phyloP scores from a whole-genome alignment of 2,329 filamentous ascomycete genomes.

The Talaromyces sp. region DNA sequence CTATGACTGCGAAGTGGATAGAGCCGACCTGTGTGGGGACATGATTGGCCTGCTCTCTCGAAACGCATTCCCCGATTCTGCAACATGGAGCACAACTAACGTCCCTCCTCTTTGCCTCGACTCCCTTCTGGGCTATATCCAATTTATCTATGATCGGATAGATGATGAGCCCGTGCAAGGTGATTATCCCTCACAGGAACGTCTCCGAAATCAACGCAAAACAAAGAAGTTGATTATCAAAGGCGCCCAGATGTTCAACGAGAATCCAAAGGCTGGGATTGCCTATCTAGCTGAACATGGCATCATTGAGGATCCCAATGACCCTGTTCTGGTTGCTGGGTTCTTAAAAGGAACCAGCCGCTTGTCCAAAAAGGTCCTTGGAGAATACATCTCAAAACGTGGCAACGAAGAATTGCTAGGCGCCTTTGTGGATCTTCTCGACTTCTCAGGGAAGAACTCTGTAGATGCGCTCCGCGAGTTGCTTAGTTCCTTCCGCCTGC shows the following conservation, averaged over 20 bases:
- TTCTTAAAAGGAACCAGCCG: conserved; percentile 87
- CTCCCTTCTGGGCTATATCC: conserved; percentile 84
- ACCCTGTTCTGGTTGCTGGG: conserved; percentile 76
- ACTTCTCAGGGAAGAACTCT: conserved; percentile 82
- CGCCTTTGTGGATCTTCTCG: conserved; percentile 82
- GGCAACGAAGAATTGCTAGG: conserved; percentile 82
- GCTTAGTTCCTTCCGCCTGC: conserved; percentile 89
- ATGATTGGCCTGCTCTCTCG: conserved; percentile 89
- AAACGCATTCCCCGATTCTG: conserved; percentile 94
- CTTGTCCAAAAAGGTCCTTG: conserved; percentile 85
- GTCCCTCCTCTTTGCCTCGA: conserved; percentile 94
- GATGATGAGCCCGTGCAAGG: conserved; percentile 68
- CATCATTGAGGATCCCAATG: conserved; percentile 74
- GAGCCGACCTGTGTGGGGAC: conserved; percentile 90
- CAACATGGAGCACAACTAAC: conserved; percentile 98
- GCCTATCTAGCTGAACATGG: conserved; percentile 82
- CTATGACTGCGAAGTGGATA: conserved; percentile 93
- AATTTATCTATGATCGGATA: conserved; percentile 85
- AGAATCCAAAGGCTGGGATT: conserved; percentile 86
- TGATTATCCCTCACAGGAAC: conserved; percentile 66
- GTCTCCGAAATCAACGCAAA: conserved; percentile 70
- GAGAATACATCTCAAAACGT: conserved; percentile 90
- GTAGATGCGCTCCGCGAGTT: conserved; percentile 87
- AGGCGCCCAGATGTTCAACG: conserved; percentile 90
- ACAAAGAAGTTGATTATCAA: conserved; percentile 88